Base-by-base conservation (phyloP, 352 stramenopile species). In the Phytophthora pistaciae region DNA sequence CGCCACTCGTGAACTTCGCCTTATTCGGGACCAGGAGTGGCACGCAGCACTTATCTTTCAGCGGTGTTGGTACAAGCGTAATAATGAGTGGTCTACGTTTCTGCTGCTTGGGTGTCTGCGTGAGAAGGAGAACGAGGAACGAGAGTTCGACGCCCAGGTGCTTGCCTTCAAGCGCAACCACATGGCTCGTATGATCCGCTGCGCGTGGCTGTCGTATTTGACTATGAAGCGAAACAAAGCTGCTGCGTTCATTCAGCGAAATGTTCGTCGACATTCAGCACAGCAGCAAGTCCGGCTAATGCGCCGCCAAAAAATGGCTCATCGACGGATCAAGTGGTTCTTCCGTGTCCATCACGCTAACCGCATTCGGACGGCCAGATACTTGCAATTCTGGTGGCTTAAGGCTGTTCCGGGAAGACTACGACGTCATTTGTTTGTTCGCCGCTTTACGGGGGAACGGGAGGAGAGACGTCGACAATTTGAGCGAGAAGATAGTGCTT, bases 21-120 rank as follows among this genome's bases (percentile, higher is more conserved):
- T 56, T 1, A 48, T 79, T 29, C 59, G 72, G 8, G 77, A 86
- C 2, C 73, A 85, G 14, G 73, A 79, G 46, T 90, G 92, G 65
- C 77, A 84, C 36, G 86, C 89, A 3, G 87, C 87, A 3, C 62
- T 96, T 3, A 67, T 91, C 1, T 81, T 95, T 7, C 89, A 96
- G 53, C 84, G 89, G 23, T 84, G 77, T 11, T 96, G 89, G 89
- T 96, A 96, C 56, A 84, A 65, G 11, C 84, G 82, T 33, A 94
- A 93, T 59, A 92, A 92, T 64, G 90, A 96, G 52, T 94, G 84
- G 78, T 94, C 87, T 18, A 95, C 88, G 20, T 95, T 95, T 60
- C 59, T 96, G 14, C 64, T 96, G 14, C 81, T 96, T 7, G 88
- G 88, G 4, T 95, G 88, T 71, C 64, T 96, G 20, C 83, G 88